Percentiles rank a stretch among this genome's conserved stretches.
These are phyloP conservation scores for Ophiostoma tasmaniense DNA, from an alignment of 2,329 filamentous ascomycete genomes.

Conservation along the genomic window DNA sequence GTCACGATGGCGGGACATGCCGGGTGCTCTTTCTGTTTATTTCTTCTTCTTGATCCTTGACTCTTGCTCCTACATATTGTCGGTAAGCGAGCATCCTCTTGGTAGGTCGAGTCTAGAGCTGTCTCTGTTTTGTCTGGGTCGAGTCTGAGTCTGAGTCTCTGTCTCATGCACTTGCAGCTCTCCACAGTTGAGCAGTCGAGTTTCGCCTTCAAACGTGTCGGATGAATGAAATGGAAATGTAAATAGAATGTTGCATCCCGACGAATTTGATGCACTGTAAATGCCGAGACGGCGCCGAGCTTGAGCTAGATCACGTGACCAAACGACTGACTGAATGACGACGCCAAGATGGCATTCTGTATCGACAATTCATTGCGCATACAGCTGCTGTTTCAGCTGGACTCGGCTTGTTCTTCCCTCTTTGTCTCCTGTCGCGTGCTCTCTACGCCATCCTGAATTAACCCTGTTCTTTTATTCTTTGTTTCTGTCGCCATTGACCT, in stretches of 20 bases:
- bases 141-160: not conserved
- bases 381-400: not conserved
- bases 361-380: not conserved
- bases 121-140: not conserved
- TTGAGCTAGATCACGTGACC: too few relatives aligned
- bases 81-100: too few relatives aligned
- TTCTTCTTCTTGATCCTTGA: not conserved
- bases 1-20: not conserved
- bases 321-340: not conserved
- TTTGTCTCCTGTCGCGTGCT: not conserved
- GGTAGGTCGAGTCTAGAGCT: too few relatives aligned
- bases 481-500: not conserved
- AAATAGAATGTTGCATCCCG: not conserved
- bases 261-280: not conserved
- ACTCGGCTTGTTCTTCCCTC: not conserved
- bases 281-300: not conserved
- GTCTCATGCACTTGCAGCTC: not conserved
- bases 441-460: not conserved
- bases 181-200: too few relatives aligned
- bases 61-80: too few relatives aligned
- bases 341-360: not conserved
- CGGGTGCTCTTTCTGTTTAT: not conserved
- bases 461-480: not conserved
- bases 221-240: too few relatives aligned
- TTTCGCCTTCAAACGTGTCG: not conserved